These are phyloP conservation scores for Phyllosticta citriasiana DNA, from an alignment of 2,329 filamentous ascomycete species.

Conservation along the genomic window DNA sequence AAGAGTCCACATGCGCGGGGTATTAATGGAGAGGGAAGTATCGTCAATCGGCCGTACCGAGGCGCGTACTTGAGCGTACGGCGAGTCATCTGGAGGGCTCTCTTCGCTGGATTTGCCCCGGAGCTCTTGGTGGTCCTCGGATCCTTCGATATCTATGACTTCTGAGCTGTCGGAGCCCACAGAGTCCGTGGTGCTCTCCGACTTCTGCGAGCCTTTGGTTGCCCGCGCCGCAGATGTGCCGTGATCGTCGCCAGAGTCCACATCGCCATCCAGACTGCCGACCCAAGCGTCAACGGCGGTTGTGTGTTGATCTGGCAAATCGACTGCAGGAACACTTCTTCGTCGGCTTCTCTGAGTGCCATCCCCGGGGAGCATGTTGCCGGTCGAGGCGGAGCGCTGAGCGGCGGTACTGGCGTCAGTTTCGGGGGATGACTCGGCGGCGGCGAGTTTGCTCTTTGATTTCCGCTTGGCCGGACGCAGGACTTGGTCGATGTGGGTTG, in stretches of 20 bases:
- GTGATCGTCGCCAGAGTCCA: slow-evolving; percentile 2
- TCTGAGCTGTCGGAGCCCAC: slow-evolving; percentile 10
- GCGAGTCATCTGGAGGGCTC: slow-evolving; percentile 57
- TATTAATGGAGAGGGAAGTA: slow-evolving; percentile 69
- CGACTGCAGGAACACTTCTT: slow-evolving; percentile 1
- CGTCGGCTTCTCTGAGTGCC: slow-evolving; percentile 5
- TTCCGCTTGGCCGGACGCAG: slow-evolving; percentile 13
- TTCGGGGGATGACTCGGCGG: not conserved
- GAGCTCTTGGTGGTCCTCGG: slow-evolving; percentile 22
- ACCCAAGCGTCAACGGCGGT: slow-evolving; percentile 7
- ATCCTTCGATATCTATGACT: slow-evolving; percentile 19
- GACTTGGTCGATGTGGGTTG: slow-evolving; percentile 17
- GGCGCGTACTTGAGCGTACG: slow-evolving; percentile 69
- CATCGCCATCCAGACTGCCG: slow-evolving; percentile 1
- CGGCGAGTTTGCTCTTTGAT: slow-evolving; percentile 14
- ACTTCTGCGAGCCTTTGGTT: not conserved
- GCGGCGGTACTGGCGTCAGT: not conserved
- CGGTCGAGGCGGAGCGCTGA: slow-evolving; percentile 2
- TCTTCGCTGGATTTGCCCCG: slow-evolving; percentile 30
- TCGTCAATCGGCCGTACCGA: slow-evolving; percentile 70
- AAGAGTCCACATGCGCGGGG: slow-evolving; percentile 76
- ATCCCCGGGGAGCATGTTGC: not conserved
- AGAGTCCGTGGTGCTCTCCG: not conserved
- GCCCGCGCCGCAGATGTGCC: not conserved
- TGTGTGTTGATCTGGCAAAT: slow-evolving; percentile 2